Conservation (phyloP, 345 rosid genomes). For the Noccaea caerulescens region DNA sequence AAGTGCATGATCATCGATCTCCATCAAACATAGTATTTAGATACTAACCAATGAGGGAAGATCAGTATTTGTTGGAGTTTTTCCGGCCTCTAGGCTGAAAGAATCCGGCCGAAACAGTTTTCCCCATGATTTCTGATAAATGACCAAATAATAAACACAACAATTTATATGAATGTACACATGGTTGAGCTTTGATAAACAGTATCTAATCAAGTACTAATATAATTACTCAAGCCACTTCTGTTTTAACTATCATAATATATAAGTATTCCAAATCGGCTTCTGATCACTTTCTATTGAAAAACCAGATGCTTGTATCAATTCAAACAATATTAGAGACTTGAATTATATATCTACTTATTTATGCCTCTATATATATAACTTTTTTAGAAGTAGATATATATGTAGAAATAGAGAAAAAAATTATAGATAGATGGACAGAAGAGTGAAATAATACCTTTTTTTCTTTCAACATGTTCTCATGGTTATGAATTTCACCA, state of each 20-base stretch:
- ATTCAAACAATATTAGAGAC: neutral
- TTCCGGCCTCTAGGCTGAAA: constrained; percentile 71
- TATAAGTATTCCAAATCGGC: too few species aligned
- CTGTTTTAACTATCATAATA: too few species aligned
- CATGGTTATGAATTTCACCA: constrained; percentile 32
- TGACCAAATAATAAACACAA: neutral
- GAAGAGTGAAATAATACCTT: constrained; percentile 20
- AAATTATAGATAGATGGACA: too few species aligned
- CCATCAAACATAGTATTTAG: neutral
- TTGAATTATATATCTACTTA: too few species aligned
- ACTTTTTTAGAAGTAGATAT: neutral
- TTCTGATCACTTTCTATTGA: too few species aligned
- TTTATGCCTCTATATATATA: neutral
- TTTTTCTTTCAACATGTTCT: constrained; percentile 30
- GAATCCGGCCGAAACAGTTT: constrained; percentile 74
- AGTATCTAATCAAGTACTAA: neutral
- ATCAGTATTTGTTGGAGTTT: constrained; percentile 38
- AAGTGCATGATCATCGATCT: neutral
- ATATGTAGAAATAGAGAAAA: too few species aligned
- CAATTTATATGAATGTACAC: neutral
- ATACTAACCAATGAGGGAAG: constrained; percentile 43
- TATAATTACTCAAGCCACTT: neutral
- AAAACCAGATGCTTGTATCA: neutral
- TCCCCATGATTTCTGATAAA: constrained; percentile 63
- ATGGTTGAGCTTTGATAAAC: neutral